phyloP scores from a whole-genome alignment of 2,329 filamentous ascomycete species.

The Nothophoma quercina region DNA sequence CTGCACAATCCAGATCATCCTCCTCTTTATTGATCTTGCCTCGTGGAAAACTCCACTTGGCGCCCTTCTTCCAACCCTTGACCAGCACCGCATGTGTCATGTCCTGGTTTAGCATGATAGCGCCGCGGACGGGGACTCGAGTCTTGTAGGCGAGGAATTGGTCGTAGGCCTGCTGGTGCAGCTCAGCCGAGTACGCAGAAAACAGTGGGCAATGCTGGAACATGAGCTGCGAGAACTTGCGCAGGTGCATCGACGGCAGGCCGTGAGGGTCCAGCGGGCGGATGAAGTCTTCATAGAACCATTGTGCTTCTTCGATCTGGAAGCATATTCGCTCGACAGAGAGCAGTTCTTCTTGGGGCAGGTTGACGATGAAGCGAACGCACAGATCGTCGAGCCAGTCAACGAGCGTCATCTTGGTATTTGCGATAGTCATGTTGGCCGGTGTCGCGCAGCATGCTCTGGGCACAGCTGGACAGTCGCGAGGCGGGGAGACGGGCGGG shows the following conservation, averaged over 20 bases:
- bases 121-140: conserved; percentile 89
- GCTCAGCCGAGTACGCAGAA: conserved; percentile 77
- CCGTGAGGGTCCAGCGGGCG: conserved; percentile 82
- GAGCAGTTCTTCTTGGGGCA: conserved; percentile 87
- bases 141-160: conserved; percentile 96
- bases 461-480: conserved; percentile 25
- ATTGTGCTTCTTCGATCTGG: conserved; percentile 98
- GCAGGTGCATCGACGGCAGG: conserved; percentile 84
- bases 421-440: conserved; percentile 57
- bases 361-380: conserved; percentile 97
- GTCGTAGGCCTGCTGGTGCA: conserved; percentile 84
- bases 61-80: conserved; percentile 96
- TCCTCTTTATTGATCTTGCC: conserved; percentile 99
- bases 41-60: conserved; percentile 94
- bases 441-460: conserved; percentile 68
- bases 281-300: conserved; percentile 99
- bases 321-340: conserved; percentile 96
- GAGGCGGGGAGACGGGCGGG: conserved; percentile 15
- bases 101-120: conserved; percentile 88
- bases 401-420: conserved; percentile 83
- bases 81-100: conserved; percentile 96
- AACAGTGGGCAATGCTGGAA: conserved; percentile 94
- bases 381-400: conserved; percentile 98
- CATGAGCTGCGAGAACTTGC: conserved; percentile 86
- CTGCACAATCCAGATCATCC: conserved; percentile 88